phyloP scores from a whole-genome alignment of 2,329 filamentous ascomycete species.

The Polytolypa hystricis region DNA sequence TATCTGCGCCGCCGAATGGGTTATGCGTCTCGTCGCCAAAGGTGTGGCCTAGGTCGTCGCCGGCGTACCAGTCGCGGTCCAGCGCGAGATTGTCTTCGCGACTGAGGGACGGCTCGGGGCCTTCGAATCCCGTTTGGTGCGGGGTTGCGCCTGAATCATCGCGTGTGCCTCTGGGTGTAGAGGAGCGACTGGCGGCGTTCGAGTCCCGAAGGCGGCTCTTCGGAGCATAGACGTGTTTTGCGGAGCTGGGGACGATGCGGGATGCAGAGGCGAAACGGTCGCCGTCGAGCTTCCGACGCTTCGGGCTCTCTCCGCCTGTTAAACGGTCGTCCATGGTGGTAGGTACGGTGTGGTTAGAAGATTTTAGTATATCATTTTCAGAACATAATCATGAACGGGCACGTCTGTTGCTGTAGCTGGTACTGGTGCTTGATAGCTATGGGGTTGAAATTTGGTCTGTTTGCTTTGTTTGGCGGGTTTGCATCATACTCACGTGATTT shows the following conservation, averaged over 20 bases:
- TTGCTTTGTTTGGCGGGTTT: slow-evolving; percentile 3
- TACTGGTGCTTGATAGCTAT: too few relatives aligned
- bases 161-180: slow-evolving; percentile 22
- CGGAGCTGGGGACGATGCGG: slow-evolving; percentile 31
- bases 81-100: slow-evolving; percentile 63
- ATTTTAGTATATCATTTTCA: too few relatives aligned
- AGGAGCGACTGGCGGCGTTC: slow-evolving; percentile 15
- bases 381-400: too few relatives aligned
- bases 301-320: slow-evolving; percentile 43
- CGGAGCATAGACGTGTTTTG: slow-evolving; percentile 28
- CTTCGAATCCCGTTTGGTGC: slow-evolving; percentile 49
- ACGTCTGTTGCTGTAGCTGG: too few relatives aligned
- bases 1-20: slow-evolving; percentile 68
- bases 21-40: slow-evolving; percentile 91
- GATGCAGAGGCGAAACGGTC: slow-evolving; percentile 48
- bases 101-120: slow-evolving; percentile 48
- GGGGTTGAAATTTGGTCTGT: slow-evolving; percentile 1
- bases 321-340: too few relatives aligned
- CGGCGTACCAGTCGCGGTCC: slow-evolving; percentile 87
- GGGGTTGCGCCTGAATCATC: slow-evolving; percentile 20
- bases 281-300: slow-evolving; percentile 56
- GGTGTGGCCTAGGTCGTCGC: slow-evolving; percentile 72
- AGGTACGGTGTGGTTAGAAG: too few relatives aligned
- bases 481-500: neutral
- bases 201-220: slow-evolving; percentile 15